phyloP scores from a whole-genome alignment of 371 early-diverging fungal species.

The Choanephora cucurbitarum region DNA sequence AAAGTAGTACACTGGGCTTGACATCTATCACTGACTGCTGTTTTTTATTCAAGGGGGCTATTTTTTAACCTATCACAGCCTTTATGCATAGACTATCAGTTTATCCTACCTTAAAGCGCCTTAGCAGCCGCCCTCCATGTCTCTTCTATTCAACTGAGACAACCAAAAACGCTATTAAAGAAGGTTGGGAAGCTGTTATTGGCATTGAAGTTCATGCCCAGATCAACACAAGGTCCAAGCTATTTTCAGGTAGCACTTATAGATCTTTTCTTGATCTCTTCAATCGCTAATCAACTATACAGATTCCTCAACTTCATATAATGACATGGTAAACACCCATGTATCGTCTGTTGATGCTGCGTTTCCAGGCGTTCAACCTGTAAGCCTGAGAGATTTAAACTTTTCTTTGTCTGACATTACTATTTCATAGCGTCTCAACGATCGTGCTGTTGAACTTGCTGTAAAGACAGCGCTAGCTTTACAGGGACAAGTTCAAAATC shows the following conservation, averaged over 20 bases:
- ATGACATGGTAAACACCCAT: constrained; percentile 70
- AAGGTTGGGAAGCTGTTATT: constrained; percentile 75
- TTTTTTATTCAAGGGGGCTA: no score
- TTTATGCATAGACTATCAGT: background rate
- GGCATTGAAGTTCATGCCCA: constrained; percentile 94
- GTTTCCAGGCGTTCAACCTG: constrained; percentile 77
- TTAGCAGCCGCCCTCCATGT: background rate
- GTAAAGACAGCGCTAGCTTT: constrained; percentile 77
- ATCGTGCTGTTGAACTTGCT: constrained; percentile 71
- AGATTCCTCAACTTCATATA: constrained; percentile 57
- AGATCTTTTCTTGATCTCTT: constrained; percentile 1
- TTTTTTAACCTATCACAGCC: background rate
- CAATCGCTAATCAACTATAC: background rate
- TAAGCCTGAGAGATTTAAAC: constrained; percentile 9
- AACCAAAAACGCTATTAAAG: constrained; percentile 17
- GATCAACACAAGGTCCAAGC: constrained; percentile 71
- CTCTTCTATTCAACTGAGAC: background rate
- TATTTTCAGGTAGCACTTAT: constrained; percentile 73
- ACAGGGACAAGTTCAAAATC: constrained; percentile 61
- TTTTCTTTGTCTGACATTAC: background rate
- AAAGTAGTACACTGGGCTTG: no score
- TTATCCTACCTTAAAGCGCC: background rate
- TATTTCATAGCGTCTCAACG: constrained; percentile 63
- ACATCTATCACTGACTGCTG: no score
- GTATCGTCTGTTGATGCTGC: constrained; percentile 80